A percentile compares a stretch with the other conserved stretches of the same genome.
These are phyloP conservation scores for Rhododendron griersonianum DNA, from an alignment of 148 eudicot species.

Conservation along the genomic window DNA sequence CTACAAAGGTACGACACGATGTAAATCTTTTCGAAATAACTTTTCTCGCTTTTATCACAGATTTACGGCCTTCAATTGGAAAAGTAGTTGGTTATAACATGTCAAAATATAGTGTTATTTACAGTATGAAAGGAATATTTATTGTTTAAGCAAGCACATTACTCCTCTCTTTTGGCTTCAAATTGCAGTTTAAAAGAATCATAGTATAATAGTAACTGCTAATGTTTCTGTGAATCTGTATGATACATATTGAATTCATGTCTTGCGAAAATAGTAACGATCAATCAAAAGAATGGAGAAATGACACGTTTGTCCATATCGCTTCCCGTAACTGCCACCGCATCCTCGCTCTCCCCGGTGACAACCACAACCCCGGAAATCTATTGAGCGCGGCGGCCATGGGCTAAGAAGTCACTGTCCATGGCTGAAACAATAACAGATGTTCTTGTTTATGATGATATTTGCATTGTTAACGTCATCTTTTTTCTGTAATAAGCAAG, in stretches of 20 bases:
- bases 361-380: background rate
- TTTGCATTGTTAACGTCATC: background rate
- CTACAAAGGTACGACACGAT: background rate
- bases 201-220: too few species aligned
- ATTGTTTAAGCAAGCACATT: background rate
- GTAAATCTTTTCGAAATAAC: background rate
- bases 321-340: background rate
- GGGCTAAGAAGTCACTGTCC: background rate
- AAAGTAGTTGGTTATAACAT: background rate
- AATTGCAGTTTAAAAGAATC: too few species aligned
- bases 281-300: background rate
- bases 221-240: too few species aligned
- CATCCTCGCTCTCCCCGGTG: background rate
- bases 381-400: background rate
- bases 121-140: background rate
- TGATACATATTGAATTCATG: background rate
- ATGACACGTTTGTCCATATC: background rate
- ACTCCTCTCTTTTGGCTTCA: background rate
- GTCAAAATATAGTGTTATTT: constrained; percentile 7
- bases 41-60: background rate
- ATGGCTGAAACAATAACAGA: background rate
- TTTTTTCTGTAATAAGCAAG: constrained; percentile 17
- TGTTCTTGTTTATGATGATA: background rate
- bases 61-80: background rate
- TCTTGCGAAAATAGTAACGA: background rate